phyloP scores from a whole-genome alignment of 2,329 filamentous ascomycete genomes.

The Pestalotiopsis sp. region DNA sequence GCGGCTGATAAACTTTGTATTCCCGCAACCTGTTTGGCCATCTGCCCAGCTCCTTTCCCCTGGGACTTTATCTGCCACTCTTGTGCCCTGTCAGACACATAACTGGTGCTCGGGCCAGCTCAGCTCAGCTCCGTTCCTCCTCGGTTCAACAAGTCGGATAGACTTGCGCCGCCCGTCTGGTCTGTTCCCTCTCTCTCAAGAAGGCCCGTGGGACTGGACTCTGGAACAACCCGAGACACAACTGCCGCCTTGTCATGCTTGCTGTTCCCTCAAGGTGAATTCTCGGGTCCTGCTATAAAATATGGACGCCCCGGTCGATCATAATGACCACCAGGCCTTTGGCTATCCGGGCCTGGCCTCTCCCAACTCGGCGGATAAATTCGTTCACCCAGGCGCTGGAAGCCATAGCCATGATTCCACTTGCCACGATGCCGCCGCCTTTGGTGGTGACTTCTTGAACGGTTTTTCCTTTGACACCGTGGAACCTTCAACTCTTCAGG shows the following conservation, averaged over 20 bases:
- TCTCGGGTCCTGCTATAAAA: not conserved
- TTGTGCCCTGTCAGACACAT: not conserved
- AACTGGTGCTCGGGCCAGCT: not conserved
- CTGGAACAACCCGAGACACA: not conserved
- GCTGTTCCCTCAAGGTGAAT: slow-evolving; percentile 3
- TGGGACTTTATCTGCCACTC: not conserved
- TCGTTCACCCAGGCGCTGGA: not conserved
- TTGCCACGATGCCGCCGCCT: not conserved
- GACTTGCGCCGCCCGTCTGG: not conserved
- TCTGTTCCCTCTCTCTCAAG: not conserved
- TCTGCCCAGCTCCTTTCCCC: not conserved
- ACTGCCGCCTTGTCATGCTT: not conserved
- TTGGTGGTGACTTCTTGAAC: not conserved
- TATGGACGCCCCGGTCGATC: slow-evolving; percentile 5
- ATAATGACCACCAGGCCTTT: not conserved
- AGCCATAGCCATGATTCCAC: slow-evolving; percentile 1
- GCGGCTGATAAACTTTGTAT: slow-evolving; percentile 7
- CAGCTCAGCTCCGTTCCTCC: not conserved
- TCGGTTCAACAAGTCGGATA: not conserved
- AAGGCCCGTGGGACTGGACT: not conserved
- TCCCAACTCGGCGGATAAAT: not conserved
- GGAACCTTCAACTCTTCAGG: slow-evolving; percentile 1
- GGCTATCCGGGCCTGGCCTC: not conserved
- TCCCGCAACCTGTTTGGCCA: not conserved
- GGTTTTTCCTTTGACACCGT: slow-evolving; percentile 3